Evolutionary conservation across 306 rosid genomes (phyloP).

Genomic region (Prinsepia uniflora): DNA sequence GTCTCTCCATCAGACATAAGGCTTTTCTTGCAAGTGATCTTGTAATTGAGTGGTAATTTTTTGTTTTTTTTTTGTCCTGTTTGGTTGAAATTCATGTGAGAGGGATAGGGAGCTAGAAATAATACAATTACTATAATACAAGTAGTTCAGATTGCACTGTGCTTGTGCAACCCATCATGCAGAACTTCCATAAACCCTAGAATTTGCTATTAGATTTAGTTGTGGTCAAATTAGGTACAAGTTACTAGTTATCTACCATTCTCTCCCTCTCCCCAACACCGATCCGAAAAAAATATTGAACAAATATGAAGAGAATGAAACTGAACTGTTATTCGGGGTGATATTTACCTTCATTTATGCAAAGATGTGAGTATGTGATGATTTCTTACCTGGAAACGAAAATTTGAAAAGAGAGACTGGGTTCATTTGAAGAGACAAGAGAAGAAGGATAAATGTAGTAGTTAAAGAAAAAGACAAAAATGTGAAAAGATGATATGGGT

Average conservation of each 20-base stretch:
- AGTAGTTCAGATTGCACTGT: not conserved
- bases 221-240: no score
- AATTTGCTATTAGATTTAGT: no score
- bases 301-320: no score
- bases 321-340: no score
- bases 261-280: no score
- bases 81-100: not conserved
- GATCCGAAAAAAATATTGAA: no score
- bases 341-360: not conserved
- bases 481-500: no score
- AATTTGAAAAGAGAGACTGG: not conserved
- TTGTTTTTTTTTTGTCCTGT: not conserved
- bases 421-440: not conserved
- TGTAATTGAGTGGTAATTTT: not conserved
- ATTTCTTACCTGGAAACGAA: not conserved
- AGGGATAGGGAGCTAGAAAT: not conserved
- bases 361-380: not conserved
- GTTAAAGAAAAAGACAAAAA: no score
- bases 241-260: no score
- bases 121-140: not conserved
- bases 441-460: not conserved
- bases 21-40: not conserved
- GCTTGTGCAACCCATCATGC: no score
- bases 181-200: no score
- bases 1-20: no score